Percentiles rank a stretch among this genome's conserved stretches.
phyloP scores from a whole-genome alignment of 2,329 filamentous ascomycete species.

The Aspergillus quadricinctus region DNA sequence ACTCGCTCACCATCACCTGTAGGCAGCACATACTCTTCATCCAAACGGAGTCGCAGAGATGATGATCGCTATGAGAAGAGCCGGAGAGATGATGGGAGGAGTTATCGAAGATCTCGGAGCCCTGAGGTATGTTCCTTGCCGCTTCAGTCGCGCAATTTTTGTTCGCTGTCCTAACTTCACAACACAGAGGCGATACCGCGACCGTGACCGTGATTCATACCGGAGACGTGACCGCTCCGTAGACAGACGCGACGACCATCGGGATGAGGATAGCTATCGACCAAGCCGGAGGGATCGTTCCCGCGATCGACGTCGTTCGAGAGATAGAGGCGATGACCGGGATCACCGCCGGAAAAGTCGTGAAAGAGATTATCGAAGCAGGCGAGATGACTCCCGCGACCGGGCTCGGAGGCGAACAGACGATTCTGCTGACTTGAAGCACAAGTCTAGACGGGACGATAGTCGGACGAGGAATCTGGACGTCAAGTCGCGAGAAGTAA shows the following conservation, averaged over 20 bases:
- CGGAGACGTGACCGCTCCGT: slow-evolving; percentile 67
- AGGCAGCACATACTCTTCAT: slow-evolving; percentile 75
- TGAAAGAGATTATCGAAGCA: slow-evolving; percentile 64
- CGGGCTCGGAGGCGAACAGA: slow-evolving; percentile 61
- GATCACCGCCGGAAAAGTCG: slow-evolving; percentile 60
- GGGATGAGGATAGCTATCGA: slow-evolving; percentile 61
- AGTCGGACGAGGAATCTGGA: slow-evolving; percentile 52
- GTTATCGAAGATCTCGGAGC: slow-evolving; percentile 45
- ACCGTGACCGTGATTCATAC: slow-evolving; percentile 53
- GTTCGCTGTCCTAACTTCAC: slow-evolving; percentile 10
- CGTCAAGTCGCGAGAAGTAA: slow-evolving; percentile 55
- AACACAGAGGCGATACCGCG: slow-evolving; percentile 48
- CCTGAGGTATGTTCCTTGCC: slow-evolving; percentile 40
- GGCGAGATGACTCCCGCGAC: slow-evolving; percentile 71
- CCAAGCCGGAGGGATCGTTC: slow-evolving; percentile 59
- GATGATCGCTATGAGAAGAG: slow-evolving; percentile 50
- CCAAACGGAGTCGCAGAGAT: slow-evolving; percentile 58
- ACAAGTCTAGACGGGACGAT: slow-evolving; percentile 63
- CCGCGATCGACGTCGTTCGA: slow-evolving; percentile 60
- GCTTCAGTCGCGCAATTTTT: background rate
- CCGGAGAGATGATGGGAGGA: slow-evolving; percentile 48
- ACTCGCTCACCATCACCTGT: slow-evolving; percentile 87
- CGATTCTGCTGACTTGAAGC: slow-evolving; percentile 66
- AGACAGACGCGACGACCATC: slow-evolving; percentile 43
- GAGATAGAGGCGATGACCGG: slow-evolving; percentile 52